Conservation (phyloP, 2,329 filamentous ascomycete species). For the Neurospora sp. region DNA sequence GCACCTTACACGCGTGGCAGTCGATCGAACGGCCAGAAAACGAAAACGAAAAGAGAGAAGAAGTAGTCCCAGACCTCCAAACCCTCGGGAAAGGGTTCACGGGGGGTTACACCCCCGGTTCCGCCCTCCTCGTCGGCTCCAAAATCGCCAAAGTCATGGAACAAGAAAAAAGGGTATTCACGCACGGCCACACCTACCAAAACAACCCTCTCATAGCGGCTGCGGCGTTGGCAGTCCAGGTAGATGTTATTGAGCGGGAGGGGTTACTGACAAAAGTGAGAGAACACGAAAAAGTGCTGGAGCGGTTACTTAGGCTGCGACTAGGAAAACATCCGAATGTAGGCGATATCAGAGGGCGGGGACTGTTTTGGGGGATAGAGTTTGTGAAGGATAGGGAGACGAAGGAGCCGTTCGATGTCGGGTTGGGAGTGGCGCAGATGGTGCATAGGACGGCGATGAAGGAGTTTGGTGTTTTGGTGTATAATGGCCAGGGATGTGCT, state of each 20-base stretch:
- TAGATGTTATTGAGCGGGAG: slow-evolving; percentile 43
- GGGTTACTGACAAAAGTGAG: slow-evolving; percentile 48
- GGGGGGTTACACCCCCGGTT: slow-evolving; percentile 52
- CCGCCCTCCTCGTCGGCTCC: slow-evolving; percentile 45
- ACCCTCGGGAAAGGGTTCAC: slow-evolving; percentile 57
- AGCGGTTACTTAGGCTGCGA: slow-evolving; percentile 29
- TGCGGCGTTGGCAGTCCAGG: slow-evolving; percentile 52
- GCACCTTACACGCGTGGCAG: slow-evolving; percentile 51
- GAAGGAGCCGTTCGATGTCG: slow-evolving; percentile 14
- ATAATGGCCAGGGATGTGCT: slow-evolving; percentile 45
- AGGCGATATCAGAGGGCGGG: slow-evolving; percentile 50
- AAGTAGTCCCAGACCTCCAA: slow-evolving; percentile 52
- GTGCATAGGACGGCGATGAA: slow-evolving; percentile 19
- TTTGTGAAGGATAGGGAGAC: slow-evolving; percentile 15
- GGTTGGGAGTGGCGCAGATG: slow-evolving; percentile 8
- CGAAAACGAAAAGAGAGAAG: slow-evolving; percentile 8
- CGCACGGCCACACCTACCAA: slow-evolving; percentile 53
- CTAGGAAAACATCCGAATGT: slow-evolving; percentile 39
- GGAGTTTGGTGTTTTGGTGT: slow-evolving; percentile 45
- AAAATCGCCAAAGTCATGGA: slow-evolving; percentile 37
- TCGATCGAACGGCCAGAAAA: slow-evolving; percentile 20
- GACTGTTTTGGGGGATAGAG: slow-evolving; percentile 46
- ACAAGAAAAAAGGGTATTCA: slow-evolving; percentile 23
- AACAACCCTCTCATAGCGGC: slow-evolving; percentile 49
- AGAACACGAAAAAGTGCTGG: slow-evolving; percentile 40